Evolutionary conservation across 2,329 filamentous ascomycete species (phyloP), one percentile per base, ranked within the genome.

Genomic region (Xylaria sp.): DNA sequence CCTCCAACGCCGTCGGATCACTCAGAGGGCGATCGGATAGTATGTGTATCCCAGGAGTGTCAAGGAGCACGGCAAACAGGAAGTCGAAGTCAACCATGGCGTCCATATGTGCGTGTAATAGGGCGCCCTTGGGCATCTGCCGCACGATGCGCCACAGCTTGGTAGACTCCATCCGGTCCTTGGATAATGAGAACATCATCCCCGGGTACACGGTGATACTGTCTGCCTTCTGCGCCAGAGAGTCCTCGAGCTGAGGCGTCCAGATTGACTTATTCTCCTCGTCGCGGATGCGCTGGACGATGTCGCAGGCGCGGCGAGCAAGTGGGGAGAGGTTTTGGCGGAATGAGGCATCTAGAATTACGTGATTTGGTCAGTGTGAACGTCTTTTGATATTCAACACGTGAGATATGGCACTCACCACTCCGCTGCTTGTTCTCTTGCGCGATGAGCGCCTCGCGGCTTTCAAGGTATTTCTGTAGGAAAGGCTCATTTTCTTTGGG

Each of bases 141-240:
- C 89, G 86, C 15, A 97, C 85, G 70, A 97, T 95, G 67, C 87
- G 84, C 92, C 92, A 98, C 23, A 97, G 82, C 72, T 88, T 88
- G 14, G 92, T 96, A 69, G 83, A 83, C 77, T 96, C 92, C 87
- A 97, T 96, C 38, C 87, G 87, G n/a, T 88, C 85, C 76, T 93
- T 94, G 69, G 92, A 92, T 37, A 94, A 83, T 37, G 86, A 89
- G 78, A 97, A 97, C 91, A 96, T 95, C 90, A 97, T 96, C 11
- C 94, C 94, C 0, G 92, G 92, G 73, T 91, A 92, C 53, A 94
- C 80, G 68, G 87, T 86, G 64, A 87, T 84, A 69, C 87, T 82
- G 25, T 79, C 76, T n/a, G 78, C 80, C 59, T 86, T 79, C 66
- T 85, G 84, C 3, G 89, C 88, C 2, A 92, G 79, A 46, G 83